These are phyloP conservation scores for Skeletonema potamos DNA, from an alignment of 108 stramenopile genomes.

Conservation along the genomic window DNA sequence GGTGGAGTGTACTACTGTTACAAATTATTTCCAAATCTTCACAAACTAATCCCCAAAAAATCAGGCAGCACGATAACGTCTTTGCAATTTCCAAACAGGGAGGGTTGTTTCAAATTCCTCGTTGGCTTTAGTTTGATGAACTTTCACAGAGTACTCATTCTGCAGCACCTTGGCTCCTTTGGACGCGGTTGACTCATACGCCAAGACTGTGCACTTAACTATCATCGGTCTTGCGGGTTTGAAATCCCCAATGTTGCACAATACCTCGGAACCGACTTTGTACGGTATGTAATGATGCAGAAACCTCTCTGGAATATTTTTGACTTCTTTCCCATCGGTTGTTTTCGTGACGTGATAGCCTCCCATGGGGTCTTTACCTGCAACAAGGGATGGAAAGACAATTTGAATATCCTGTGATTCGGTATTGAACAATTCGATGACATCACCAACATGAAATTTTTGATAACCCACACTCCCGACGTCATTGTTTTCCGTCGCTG, in stretches of 20 bases:
- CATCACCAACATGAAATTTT: conserved; percentile 21
- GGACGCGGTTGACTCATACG: conserved; percentile 10
- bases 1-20: too few species aligned
- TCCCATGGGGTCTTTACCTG: background rate
- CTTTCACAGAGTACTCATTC: conserved; percentile 20
- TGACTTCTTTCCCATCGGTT: conserved; percentile 25
- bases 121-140: conserved; percentile 22
- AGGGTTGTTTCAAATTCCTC: conserved; percentile 20
- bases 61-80: conserved; percentile 11
- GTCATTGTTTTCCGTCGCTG: background rate
- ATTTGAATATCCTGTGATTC: conserved; percentile 41
- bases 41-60: background rate
- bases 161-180: conserved; percentile 33
- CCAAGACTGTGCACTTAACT: conserved; percentile 25
- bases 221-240: conserved; percentile 27
- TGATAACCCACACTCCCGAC: background rate
- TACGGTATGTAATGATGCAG: conserved; percentile 27
- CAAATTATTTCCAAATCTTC: too few species aligned
- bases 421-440: conserved; percentile 30
- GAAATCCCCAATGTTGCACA: conserved; percentile 32
- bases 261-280: conserved; percentile 8
- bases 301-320: conserved; percentile 19
- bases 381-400: conserved; percentile 35
- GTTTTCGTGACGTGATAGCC: conserved; percentile 22
- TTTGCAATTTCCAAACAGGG: conserved; percentile 41